phyloP scores from a whole-genome alignment of 2,329 filamentous ascomycete species.

The Calcarisporium arbuscula region DNA sequence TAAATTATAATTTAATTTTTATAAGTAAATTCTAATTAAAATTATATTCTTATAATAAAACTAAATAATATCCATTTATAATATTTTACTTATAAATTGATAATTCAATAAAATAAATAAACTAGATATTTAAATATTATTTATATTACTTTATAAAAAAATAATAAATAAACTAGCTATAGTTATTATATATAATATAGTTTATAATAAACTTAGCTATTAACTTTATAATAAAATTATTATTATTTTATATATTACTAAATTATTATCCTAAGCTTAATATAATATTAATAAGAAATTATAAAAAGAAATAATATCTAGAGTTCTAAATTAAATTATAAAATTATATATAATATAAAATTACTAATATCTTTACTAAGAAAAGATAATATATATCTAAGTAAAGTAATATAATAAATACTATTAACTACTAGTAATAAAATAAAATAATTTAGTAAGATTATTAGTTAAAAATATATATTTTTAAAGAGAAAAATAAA shows the following conservation, averaged over 20 bases:
- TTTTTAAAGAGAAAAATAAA: neutral
- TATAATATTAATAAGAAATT: neutral
- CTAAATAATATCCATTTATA: neutral
- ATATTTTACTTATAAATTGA: neutral
- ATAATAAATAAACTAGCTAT: neutral
- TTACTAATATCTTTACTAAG: neutral
- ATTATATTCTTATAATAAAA: neutral
- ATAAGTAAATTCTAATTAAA: neutral
- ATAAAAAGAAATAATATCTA: neutral
- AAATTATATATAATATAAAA: neutral
- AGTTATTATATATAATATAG: neutral
- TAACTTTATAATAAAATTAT: neutral
- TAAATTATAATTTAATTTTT: neutral
- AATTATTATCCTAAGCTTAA: neutral
- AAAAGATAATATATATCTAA: neutral
- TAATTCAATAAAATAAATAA: neutral
- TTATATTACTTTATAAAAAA: conserved; percentile 1
- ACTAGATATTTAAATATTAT: neutral
- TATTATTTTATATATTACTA: neutral
- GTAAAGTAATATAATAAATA: neutral
- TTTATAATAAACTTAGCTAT: neutral
- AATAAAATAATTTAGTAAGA: too few species aligned
- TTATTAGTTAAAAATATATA: neutral
- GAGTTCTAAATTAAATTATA: neutral
- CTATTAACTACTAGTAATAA: too few species aligned